Percentiles rank a stretch among this genome's conserved stretches.
Conservation (phyloP, 192 early-diverging fungal species). For the Gryganskiella cystojenkinii region DNA sequence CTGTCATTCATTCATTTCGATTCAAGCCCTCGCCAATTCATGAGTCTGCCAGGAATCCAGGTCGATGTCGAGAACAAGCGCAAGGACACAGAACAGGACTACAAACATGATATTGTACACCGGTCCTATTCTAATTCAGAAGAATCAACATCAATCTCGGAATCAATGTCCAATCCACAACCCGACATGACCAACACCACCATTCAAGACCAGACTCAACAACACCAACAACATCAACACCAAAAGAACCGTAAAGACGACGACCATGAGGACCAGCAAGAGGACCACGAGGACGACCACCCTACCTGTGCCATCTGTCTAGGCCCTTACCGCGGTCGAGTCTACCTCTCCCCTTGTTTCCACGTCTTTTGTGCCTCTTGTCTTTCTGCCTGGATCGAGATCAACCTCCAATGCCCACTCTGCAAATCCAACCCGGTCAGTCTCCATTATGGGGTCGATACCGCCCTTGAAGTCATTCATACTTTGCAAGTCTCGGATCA, state of each 20-base stretch:
- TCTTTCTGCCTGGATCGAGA: slow-evolving; percentile 30
- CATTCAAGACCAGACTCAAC: too few relatives aligned
- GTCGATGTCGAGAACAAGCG: too few relatives aligned
- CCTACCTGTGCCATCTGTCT: slow-evolving; percentile 35
- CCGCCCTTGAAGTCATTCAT: slow-evolving; percentile 18
- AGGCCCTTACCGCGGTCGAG: slow-evolving; percentile 7
- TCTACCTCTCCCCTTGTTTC: slow-evolving; percentile 37
- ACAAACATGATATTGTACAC: too few relatives aligned
- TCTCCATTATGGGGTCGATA: slow-evolving; percentile 30
- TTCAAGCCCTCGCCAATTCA: too few relatives aligned
- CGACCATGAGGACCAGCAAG: not conserved
- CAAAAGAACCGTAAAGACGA: not conserved
- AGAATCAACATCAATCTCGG: too few relatives aligned
- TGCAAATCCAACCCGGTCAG: slow-evolving; percentile 24
- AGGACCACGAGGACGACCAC: not conserved
- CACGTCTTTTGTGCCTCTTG: slow-evolving; percentile 42
- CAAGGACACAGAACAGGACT: too few relatives aligned
- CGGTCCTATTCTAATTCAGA: too few relatives aligned
- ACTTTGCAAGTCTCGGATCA: slow-evolving; percentile 7
- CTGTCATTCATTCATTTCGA: too few relatives aligned
- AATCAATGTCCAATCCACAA: too few relatives aligned
- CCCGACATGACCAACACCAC: too few relatives aligned
- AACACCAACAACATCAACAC: not conserved
- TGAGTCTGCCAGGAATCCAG: too few relatives aligned
- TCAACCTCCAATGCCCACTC: slow-evolving; percentile 19